Base-by-base conservation (phyloP, 2,329 filamentous ascomycete species). In the Cladobotryum protrusum region DNA sequence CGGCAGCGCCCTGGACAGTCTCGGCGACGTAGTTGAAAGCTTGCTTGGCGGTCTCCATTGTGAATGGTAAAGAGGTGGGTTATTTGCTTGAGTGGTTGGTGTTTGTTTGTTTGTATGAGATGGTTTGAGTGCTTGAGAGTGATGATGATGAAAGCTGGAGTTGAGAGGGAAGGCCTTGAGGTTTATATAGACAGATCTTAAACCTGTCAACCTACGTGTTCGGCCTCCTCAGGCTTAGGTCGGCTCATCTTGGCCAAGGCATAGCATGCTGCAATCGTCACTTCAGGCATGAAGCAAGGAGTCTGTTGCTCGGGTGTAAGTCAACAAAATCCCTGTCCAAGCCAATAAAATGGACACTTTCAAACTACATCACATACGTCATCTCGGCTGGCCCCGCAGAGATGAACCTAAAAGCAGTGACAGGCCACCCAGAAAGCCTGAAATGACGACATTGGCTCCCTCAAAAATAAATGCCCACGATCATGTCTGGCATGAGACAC, bases 21-120 rank as follows among this genome's bases (percentile, higher is more conserved):
- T 87, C 83, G 58, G 79, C 70, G 71, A 85, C 81, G 78, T 85
- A 85, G 79, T 85, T 85, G 72, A 70, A 77, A 65, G 75, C 77
- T 72, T 85, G 80, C 75, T 76, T 76, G 59, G 71, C 56, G 58
- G 72, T 66, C 57, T 79, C 76, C 76, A 79, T 79, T 69, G 57
- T 70, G 63, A 63, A 54, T 39, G 39, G 42, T 61, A 46, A 57
- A 45, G 32, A 59, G 45, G 20, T 29, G 24, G 24, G 11, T 29
- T 8, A 9, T 29, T 57, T 54, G 45, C 50, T 40, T 55, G 55
- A 52, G 39, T 54, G 45, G 42, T 39, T 50, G 44, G 45, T 56
- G 49, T 36, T 51, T 48, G 51, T 48, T 58, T 54, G 54, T 56
- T 57, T 50, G 48, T 39, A 18, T 43, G n/a, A 54, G 40, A 20